phyloP scores from a whole-genome alignment of 768 basidiomycete genomes.

The Suillus decipiens region DNA sequence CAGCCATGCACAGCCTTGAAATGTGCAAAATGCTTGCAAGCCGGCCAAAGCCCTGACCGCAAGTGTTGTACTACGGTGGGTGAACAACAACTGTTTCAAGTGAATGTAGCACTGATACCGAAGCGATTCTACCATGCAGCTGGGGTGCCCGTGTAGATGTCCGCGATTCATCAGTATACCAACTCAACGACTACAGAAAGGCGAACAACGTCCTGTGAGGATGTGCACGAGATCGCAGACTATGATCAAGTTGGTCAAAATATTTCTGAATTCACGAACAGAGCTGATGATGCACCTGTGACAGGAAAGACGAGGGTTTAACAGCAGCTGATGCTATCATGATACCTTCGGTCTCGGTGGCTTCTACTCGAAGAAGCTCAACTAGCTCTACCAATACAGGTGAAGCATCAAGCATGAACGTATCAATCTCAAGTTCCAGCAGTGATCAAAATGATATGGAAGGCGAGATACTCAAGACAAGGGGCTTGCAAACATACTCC shows the following conservation, averaged over 20 bases:
- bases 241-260: not conserved
- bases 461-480: not conserved
- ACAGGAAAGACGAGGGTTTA: not conserved
- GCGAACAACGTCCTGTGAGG: not conserved
- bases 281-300: not conserved
- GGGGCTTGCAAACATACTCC: not conserved
- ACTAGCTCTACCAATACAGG: not conserved
- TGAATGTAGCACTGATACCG: not conserved
- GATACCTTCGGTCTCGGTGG: not conserved
- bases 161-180: constrained; percentile 4
- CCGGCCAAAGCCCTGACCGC: not conserved
- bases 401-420: not conserved
- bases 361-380: not conserved
- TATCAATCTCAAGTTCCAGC: constrained; percentile 1
- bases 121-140: not conserved
- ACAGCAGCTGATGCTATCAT: not conserved
- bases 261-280: not conserved
- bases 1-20: constrained; percentile 7
- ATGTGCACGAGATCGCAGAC: not conserved
- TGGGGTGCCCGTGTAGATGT: not conserved
- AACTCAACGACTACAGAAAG: not conserved
- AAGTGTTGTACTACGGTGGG: constrained; percentile 1
- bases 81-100: not conserved
- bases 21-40: constrained; percentile 8
- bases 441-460: not conserved